A percentile compares a stretch with the other conserved stretches of the same genome.
Conservation (phyloP, 2,329 filamentous ascomycete species). For the Corinectria fuckeliana region DNA sequence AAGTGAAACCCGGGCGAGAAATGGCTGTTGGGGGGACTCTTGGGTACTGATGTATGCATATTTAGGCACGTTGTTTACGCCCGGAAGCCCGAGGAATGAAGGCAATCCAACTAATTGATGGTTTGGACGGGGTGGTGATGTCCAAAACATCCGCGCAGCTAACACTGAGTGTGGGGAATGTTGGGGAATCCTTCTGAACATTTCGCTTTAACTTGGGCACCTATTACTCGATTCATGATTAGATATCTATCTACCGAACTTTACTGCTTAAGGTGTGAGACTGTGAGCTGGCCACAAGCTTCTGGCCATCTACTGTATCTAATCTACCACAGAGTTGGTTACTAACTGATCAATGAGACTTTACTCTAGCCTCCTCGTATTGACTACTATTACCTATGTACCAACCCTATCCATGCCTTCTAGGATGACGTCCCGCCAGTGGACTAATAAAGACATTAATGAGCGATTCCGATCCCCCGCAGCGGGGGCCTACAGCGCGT, state of each 20-base stretch:
- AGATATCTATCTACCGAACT: not conserved
- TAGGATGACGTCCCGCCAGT: not conserved
- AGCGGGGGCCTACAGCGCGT: not conserved
- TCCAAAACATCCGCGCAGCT: not conserved
- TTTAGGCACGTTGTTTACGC: conserved; percentile 24
- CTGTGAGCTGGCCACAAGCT: not conserved
- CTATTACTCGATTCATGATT: not conserved
- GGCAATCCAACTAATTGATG: not conserved
- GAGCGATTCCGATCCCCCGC: not conserved
- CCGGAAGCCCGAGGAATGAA: conserved; percentile 4
- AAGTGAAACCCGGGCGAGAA: not conserved
- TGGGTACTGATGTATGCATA: not conserved
- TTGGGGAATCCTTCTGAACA: no score
- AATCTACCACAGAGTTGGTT: not conserved
- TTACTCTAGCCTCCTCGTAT: no score
- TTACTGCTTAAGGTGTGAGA: not conserved
- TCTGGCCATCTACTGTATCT: no score
- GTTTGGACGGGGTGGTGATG: not conserved
- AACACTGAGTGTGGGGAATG: not conserved
- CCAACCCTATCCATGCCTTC: not conserved
- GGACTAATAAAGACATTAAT: not conserved
- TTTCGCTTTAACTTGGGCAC: no score
- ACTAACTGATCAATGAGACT: not conserved
- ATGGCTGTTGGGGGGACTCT: rapidly evolving
- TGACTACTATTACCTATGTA: no score